Evolutionary conservation across 2,329 filamentous ascomycete genomes (phyloP), one percentile per base, ranked within the genome.

Genomic region (Curvularia sp.): DNA sequence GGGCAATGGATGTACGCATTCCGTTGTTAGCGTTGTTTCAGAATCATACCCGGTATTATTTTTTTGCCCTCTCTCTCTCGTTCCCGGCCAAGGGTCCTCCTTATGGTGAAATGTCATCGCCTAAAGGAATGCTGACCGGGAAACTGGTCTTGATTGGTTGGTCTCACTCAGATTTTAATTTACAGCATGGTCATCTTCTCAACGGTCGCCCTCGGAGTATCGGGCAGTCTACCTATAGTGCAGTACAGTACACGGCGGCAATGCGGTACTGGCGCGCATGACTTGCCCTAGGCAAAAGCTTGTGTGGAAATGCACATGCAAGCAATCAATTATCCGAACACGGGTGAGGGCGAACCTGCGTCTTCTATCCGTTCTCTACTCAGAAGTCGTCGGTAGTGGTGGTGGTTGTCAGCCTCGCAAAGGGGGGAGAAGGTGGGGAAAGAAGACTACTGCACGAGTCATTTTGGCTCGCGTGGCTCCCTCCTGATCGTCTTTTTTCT

Each of bases 11-110:
- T 15, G 30, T 32, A 32, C 34, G 52, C 32, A 43, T 30, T 19
- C 19, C n/a, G 25, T 18, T 32, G 13, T 45, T 49, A 49, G 55
- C 55, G 50, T 45, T 4, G 51, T 55, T 57, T 58, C 55, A 58
- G 38, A 55, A 34, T 50, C 38, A 49, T 49, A 55, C 55, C 51
- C 28, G 50, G 27, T 49, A n/a, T 41, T 43, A 34, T 43, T 45
- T 18, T 30, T n/a, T n/a, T n/a, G n/a, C n/a, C n/a, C n/a, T n/a
- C n/a, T n/a, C n/a, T n/a, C n/a, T n/a, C n/a, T n/a, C n/a, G n/a
- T n/a, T 15, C 25, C 19, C 19, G 32, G 15, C 7, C 47, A 49
- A 49, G 47, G 30, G 25, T 19, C 28, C 23, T 19, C 28, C 23
- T 18, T 47, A 32, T n/a, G 9, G 43, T 9, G 5, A 30, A 30